These are phyloP conservation scores for Hypoxylon perforatum DNA, from an alignment of 495 filamentous ascomycete species.

Conservation along the genomic window DNA sequence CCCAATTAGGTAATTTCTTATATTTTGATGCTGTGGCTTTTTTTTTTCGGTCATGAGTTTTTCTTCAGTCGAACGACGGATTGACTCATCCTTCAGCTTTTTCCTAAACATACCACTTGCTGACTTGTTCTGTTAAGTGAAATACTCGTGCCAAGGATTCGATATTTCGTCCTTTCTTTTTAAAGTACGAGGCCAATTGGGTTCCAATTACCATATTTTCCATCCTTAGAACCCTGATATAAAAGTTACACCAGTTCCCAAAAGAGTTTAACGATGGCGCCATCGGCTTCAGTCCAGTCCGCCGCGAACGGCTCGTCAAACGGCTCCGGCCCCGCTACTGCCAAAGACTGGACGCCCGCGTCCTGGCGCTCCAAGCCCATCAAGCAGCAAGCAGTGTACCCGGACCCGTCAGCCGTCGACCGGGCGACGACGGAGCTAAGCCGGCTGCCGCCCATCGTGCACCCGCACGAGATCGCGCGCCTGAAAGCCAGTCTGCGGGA, in stretches of 20 bases:
- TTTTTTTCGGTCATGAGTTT: no score
- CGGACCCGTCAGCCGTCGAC: slow-evolving; percentile 70
- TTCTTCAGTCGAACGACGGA: background rate
- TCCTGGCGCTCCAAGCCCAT: slow-evolving; percentile 93
- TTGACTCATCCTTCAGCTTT: background rate
- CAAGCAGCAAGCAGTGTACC: slow-evolving; percentile 88
- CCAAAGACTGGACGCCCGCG: slow-evolving; percentile 63
- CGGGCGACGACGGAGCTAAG: slow-evolving; percentile 76
- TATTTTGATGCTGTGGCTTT: background rate
- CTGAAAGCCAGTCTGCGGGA: slow-evolving; percentile 81
- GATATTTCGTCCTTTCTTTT: no score
- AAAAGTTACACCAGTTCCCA: no score
- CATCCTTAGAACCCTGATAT: no score
- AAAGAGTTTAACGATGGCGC: slow-evolving; percentile 11
- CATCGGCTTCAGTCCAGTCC: slow-evolving; percentile 3
- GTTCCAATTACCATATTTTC: no score
- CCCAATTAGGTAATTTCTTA: slow-evolving; percentile 22
- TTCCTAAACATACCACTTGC: background rate
- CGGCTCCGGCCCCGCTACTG: background rate
- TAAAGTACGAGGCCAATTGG: no score
- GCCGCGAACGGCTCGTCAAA: no score
- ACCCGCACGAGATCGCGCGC: slow-evolving; percentile 82
- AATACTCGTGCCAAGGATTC: no score
- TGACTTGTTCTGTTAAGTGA: background rate
- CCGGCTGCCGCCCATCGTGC: slow-evolving; percentile 87